Base-by-base conservation (phyloP, 2,329 filamentous ascomycete species). In the Arachnomyces sp. region DNA sequence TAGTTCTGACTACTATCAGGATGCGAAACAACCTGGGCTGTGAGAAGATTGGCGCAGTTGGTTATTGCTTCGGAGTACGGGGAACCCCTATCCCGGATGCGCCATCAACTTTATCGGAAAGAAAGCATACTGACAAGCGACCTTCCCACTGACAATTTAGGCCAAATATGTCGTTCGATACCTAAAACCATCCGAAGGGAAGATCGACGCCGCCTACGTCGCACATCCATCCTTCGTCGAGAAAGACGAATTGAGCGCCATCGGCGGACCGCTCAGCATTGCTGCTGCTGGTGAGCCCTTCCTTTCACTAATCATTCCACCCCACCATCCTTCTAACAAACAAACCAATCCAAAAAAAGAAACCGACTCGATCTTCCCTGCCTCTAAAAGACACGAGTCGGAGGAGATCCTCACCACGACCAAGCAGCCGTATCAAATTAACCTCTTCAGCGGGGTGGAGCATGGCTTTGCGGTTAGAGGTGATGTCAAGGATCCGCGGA, bases 221-320 rank as follows among this genome's bases (percentile, higher is more conserved):
- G 86, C 85, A 1, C 86, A 92, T 62, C 86, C 86, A 1, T 84
- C 78, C 17, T 88, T 88, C 51, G 77, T 92, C 21, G 70, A 76
- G 4, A 68, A 77, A 44, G 75, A 77, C 2, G 83, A 87, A 62
- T 73, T 87, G 36, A 66, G 67, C 12, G 74, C 71, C 35, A 80
- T 87, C 52, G 68, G 69, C n/a, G 78, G 77, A 0, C 83, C 84
- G 1, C 63, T 86, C 4, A 80, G 79, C 39, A 84, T 88, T 52
- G 71, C 79, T 32, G 80, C 68, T 47, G 65, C 68, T 37, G 62
- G 67, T 68, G 59, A 50, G 65, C 55, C 33, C 31, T 8, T 18
- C 29, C 15, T 25, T 9, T n/a, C n/a, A n/a, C 21, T 25, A 5
- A 5, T 25, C 21, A 5, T 25, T 25, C 21, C 21, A 5, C 21